Evolutionary conservation across 2,329 filamentous ascomycete species (phyloP).

Genomic region (Blastomyces percursus): DNA sequence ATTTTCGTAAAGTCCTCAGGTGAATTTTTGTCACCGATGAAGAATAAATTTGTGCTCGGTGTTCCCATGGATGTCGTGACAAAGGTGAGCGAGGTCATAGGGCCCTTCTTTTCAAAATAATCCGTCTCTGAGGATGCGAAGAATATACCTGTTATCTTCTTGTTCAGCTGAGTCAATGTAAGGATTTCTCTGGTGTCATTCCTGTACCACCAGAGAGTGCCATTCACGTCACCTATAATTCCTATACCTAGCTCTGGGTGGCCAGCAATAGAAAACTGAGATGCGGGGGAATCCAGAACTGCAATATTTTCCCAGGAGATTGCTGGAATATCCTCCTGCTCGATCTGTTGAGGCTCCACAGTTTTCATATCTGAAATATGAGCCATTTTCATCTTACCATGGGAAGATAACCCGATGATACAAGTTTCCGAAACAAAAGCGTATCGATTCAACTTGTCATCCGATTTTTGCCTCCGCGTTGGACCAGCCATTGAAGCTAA

Average conservation of each 20-base stretch:
- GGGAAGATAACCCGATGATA: conserved; percentile 23
- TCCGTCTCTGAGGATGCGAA: conserved; percentile 12
- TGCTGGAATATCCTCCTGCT: conserved; percentile 8
- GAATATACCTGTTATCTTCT: conserved; percentile 22
- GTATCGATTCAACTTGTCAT: conserved; percentile 21
- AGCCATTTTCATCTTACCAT: conserved; percentile 27
- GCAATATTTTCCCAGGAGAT: conserved; percentile 22
- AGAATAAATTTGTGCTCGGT: conserved; percentile 6
- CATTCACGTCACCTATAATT: conserved; percentile 26
- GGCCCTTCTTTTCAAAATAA: neutral
- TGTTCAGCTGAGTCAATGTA: conserved; percentile 19
- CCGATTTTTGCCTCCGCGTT: conserved; percentile 9
- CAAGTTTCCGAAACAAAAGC: conserved; percentile 26
- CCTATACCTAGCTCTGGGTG: conserved; percentile 23
- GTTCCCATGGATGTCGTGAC: conserved; percentile 8
- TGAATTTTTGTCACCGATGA: conserved; percentile 2
- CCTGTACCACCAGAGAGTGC: conserved; percentile 26
- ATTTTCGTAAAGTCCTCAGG: conserved; percentile 42
- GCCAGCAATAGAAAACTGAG: conserved; percentile 23
- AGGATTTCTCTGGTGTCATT: conserved; percentile 23
- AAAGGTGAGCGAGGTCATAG: conserved; percentile 2
- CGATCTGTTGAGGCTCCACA: neutral
- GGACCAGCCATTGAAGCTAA: neutral
- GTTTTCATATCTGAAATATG: conserved; percentile 10
- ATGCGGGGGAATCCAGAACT: conserved; percentile 22